Evolutionary conservation across 768 basidiomycete species (phyloP), one percentile per base, ranked within the genome.

Genomic region (Galerina sulciceps): DNA sequence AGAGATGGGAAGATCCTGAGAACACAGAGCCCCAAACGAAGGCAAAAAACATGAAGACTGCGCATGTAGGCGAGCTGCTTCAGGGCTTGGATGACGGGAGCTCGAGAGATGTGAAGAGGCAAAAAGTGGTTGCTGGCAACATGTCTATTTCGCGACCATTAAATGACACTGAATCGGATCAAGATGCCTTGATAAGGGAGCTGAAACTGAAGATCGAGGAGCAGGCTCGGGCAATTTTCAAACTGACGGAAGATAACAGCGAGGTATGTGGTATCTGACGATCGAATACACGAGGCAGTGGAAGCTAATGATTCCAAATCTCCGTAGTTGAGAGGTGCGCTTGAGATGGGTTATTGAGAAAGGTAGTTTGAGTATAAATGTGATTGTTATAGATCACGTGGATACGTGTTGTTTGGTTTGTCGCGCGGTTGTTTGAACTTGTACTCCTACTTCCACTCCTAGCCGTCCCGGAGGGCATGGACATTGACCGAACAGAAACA

Each of bases 121-220:
- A 59, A 55, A 57, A 58, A 44, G 10, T 55, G 44, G 42, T 36
- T 53, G n/a, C 35, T 14, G 43, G 50, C 37, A 62, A 57, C 44
- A 52, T 58, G 26, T 67, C 20, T 68, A 67, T 48, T 59, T 57
- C 50, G 71, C 63, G 60, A 46, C 36, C 51, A 26, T 55, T 50
- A 17, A 42, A 42, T 44, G 57, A 47, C 61, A 35, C 43, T 15
- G 50, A 65, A 50, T 26, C 22, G 72, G 69, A 53, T 65, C 73
- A 61, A 52, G 18, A 34, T 31, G 49, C 47, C 22, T 71, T 78
- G 60, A 73, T 85, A 31, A 73, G 69, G 52, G 73, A 77, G 58
- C 77, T 85, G 79, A 81, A 79, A 67, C 62, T 67, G 60, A 77
- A 82, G 65, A 79, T 85, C 62, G 78, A 83, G 49, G 71, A 78